phyloP scores from a whole-genome alignment of 2,329 filamentous ascomycete species.

The Colletotrichum cordylinicola region DNA sequence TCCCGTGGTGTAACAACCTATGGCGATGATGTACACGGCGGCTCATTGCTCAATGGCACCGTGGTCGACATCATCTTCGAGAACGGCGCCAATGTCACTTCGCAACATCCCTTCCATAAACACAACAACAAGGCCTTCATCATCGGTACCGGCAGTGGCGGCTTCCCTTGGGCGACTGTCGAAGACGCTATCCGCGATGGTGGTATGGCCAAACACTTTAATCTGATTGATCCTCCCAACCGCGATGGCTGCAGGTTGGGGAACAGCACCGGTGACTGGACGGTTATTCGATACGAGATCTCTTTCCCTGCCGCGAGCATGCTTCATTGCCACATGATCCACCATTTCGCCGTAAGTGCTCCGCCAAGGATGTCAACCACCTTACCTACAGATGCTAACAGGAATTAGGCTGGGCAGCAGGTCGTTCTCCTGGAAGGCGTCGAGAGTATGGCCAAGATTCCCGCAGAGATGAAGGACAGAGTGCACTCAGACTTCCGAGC shows the following conservation, averaged over 20 bases:
- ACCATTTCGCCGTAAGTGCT: constrained; percentile 10
- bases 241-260: constrained; percentile 10
- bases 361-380: neutral
- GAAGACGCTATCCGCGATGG: constrained; percentile 10
- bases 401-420: neutral
- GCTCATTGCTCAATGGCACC: neutral
- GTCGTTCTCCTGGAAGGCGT: constrained; percentile 10
- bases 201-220: neutral
- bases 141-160: constrained; percentile 4
- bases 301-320: constrained; percentile 12
- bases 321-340: constrained; percentile 18
- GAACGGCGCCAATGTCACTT: constrained; percentile 14
- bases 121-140: constrained; percentile 16
- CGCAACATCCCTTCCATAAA: constrained; percentile 14
- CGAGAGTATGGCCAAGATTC: constrained; percentile 6
- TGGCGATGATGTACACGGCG: neutral
- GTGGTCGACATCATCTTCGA: constrained; percentile 16
- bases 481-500: constrained; percentile 10
- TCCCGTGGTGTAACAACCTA: constrained; percentile 11
- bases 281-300: constrained; percentile 18
- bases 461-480: constrained; percentile 5
- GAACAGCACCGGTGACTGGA: constrained; percentile 11
- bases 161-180: constrained; percentile 13
- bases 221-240: constrained; percentile 4
- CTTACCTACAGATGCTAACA: neutral